These are phyloP conservation scores for Drechslera avenae DNA, from an alignment of 2,329 filamentous ascomycete species.

Conservation along the genomic window DNA sequence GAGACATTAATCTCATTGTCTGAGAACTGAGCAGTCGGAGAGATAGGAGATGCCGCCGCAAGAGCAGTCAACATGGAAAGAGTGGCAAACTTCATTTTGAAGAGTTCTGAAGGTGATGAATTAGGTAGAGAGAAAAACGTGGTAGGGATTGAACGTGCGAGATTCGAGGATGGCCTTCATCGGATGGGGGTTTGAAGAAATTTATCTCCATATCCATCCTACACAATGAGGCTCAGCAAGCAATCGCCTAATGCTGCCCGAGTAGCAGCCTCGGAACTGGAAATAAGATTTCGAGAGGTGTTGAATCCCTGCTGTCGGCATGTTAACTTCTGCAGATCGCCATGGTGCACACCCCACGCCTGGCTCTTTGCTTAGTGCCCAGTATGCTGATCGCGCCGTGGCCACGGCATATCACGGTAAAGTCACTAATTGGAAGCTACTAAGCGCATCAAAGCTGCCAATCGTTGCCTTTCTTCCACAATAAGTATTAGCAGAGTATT, in stretches of 20 bases:
- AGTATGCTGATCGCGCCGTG: not conserved
- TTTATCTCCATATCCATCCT: not conserved
- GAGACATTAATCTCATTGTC: too few species aligned
- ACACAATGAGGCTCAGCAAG: not conserved
- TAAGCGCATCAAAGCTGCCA: not conserved
- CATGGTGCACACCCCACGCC: not conserved
- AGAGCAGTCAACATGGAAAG: slow-evolving; percentile 21
- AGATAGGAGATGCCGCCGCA: slow-evolving; percentile 19
- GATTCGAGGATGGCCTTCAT: slow-evolving; percentile 1
- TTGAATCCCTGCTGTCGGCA: not conserved
- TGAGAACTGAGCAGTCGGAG: slow-evolving; percentile 10
- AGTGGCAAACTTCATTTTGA: slow-evolving; percentile 30
- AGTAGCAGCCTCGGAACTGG: not conserved
- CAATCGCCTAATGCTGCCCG: not conserved
- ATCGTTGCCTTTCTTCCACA: not conserved
- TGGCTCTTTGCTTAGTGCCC: not conserved
- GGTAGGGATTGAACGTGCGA: not conserved
- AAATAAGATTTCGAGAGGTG: not conserved
- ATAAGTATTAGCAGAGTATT: not conserved
- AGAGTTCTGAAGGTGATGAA: too few species aligned
- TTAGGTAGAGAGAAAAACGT: not conserved
- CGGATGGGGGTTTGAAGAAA: not conserved
- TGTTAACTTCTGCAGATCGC: not conserved
- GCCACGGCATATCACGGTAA: not conserved
- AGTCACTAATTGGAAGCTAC: not conserved